Evolutionary conservation across 148 eudicot genomes (phyloP).

Genomic region (Rhododendron kiyosumense): DNA sequence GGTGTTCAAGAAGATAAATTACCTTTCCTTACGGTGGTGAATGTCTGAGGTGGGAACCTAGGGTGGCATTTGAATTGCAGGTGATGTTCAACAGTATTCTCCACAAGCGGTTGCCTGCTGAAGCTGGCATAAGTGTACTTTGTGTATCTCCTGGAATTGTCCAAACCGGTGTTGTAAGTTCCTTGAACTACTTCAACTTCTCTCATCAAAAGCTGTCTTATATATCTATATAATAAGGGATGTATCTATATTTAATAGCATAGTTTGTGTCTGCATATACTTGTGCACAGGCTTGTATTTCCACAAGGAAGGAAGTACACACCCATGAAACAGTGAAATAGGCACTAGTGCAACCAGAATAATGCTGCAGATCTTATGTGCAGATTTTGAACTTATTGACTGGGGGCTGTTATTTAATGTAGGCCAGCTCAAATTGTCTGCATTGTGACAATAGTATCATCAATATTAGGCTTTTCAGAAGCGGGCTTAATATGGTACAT

Average conservation of each 20-base stretch:
- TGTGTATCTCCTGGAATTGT: conserved; percentile 97
- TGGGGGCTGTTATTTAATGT: neutral
- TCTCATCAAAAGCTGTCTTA: neutral
- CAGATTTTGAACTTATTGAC: neutral
- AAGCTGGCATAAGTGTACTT: conserved; percentile 73
- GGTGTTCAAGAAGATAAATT: neutral
- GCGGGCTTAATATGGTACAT: neutral
- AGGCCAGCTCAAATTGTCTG: neutral
- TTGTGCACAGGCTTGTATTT: neutral
- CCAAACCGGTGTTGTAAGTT: conserved; percentile 87
- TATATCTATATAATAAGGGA: no score
- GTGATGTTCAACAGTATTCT: conserved; percentile 90
- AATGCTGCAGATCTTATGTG: neutral
- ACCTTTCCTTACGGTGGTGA: neutral
- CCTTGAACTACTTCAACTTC: conserved; percentile 10
- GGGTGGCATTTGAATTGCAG: conserved; percentile 38
- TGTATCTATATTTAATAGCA: neutral
- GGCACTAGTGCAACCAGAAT: neutral
- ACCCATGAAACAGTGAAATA: neutral
- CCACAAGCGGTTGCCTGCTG: conserved; percentile 78
- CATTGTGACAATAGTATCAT: neutral
- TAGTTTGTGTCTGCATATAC: neutral
- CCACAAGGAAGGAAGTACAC: neutral
- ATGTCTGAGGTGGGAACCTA: conserved; percentile 1
- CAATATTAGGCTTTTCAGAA: neutral